Evolutionary conservation across 148 eudicot genomes (phyloP).

Genomic region (Talinum fruticosum): DNA sequence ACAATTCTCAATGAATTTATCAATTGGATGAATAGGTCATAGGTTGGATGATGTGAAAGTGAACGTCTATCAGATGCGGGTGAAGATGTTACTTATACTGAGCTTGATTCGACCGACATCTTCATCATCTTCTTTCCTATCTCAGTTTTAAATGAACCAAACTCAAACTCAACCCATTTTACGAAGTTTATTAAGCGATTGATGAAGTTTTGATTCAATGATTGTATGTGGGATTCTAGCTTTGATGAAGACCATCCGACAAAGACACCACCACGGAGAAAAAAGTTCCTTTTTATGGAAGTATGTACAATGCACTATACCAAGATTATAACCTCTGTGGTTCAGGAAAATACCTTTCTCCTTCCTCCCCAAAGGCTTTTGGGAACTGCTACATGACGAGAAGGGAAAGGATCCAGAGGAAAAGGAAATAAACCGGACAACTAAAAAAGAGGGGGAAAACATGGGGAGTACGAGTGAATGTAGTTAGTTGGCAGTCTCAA

Average conservation of each 20-base stretch:
- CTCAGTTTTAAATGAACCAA: neutral
- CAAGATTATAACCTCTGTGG: conserved; percentile 20
- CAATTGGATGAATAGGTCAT: no score
- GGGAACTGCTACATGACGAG: neutral
- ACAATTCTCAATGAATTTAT: no score
- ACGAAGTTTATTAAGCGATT: neutral
- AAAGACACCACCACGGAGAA: neutral
- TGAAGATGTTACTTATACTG: no score
- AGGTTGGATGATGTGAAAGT: no score
- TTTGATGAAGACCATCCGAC: neutral
- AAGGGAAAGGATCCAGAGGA: neutral
- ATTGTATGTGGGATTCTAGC: neutral
- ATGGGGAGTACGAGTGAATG: neutral
- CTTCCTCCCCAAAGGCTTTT: conserved; percentile 1
- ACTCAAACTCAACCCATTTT: neutral
- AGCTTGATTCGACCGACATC: no score
- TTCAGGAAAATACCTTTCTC: neutral
- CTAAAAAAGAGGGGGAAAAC: neutral
- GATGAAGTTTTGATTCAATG: neutral
- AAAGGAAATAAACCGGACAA: neutral
- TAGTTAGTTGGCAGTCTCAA: conserved; percentile 23
- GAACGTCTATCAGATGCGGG: no score
- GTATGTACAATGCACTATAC: conserved; percentile 20
- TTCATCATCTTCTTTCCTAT: no score
- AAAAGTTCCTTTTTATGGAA: neutral